Percentiles rank a stretch among this genome's conserved stretches.
phyloP scores from a whole-genome alignment of 306 rosid genomes.

The Vigna reflexopilosa region DNA sequence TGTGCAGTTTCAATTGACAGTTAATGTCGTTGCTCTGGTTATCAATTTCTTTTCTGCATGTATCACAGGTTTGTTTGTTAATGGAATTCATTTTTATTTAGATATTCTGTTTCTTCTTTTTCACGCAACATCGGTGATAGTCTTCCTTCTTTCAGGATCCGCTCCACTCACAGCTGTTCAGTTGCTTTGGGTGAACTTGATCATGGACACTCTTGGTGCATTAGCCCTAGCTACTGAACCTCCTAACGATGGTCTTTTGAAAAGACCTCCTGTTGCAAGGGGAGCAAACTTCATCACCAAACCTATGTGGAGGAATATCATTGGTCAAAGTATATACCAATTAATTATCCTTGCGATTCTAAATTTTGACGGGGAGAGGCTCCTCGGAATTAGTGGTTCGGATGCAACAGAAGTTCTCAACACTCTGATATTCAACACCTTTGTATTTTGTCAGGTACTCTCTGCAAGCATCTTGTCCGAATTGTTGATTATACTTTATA shows the following conservation, averaged over 20 bases:
- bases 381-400: slow-evolving; percentile 70
- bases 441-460: slow-evolving; percentile 93
- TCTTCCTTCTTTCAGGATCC: slow-evolving; percentile 69
- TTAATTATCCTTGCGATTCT: slow-evolving; percentile 71
- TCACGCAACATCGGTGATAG: slow-evolving; percentile 19
- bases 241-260: slow-evolving; percentile 80
- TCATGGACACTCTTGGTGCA: slow-evolving; percentile 99
- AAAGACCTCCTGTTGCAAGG: slow-evolving; percentile 73
- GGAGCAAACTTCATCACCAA: slow-evolving; percentile 81
- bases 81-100: background rate
- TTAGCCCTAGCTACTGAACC: slow-evolving; percentile 98
- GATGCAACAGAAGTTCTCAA: slow-evolving; percentile 70
- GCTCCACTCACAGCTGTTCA: slow-evolving; percentile 98
- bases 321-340: slow-evolving; percentile 95
- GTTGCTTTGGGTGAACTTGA: slow-evolving; percentile 97
- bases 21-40: slow-evolving; percentile 87
- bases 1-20: slow-evolving; percentile 96
- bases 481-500: background rate
- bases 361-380: slow-evolving; percentile 68
- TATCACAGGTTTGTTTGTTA: slow-evolving; percentile 72
- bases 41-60: slow-evolving; percentile 92
- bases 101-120: slow-evolving; percentile 28
- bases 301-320: slow-evolving; percentile 93
- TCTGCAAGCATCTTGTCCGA: background rate
- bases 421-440: slow-evolving; percentile 90